Evolutionary conservation across 2,329 filamentous ascomycete genomes (phyloP).

Genomic region (Colletotrichum somersetense): DNA sequence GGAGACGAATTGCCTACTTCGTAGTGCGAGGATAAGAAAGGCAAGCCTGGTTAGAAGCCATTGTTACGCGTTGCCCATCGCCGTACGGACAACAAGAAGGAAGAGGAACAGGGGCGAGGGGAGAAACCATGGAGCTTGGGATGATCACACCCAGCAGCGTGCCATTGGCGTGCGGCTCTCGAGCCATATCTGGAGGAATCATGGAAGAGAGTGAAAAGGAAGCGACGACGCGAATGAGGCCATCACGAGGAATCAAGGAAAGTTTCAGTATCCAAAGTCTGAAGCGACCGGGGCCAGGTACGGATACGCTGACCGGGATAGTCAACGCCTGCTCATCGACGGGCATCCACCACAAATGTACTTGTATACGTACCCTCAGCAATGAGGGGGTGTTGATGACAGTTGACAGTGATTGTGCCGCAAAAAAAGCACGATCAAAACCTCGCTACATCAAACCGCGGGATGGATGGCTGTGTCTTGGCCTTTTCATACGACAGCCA

Average conservation of each 20-base stretch:
- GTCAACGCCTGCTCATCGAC: constrained; percentile 19
- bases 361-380: neutral
- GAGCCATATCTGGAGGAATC: constrained; percentile 15
- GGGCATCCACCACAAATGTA: constrained; percentile 21
- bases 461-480: constrained; percentile 29
- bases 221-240: constrained; percentile 39
- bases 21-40: neutral
- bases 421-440: constrained; percentile 8
- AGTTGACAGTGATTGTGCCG: neutral
- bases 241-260: constrained; percentile 35
- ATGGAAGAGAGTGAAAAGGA: constrained; percentile 22
- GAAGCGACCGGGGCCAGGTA: constrained; percentile 35
- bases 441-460: constrained; percentile 11
- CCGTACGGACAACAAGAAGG: neutral
- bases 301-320: neutral
- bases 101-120: neutral
- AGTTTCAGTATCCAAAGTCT: constrained; percentile 39
- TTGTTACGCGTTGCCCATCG: neutral
- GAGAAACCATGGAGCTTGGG: constrained; percentile 4
- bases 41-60: neutral
- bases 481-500: constrained; percentile 8
- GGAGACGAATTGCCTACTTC: neutral
- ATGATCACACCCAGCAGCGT: neutral
- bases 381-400: neutral
- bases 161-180: neutral